Evolutionary conservation across 345 rosid species (phyloP), one percentile per base, ranked within the genome.

Genomic region (Eucalyptus rudis): DNA sequence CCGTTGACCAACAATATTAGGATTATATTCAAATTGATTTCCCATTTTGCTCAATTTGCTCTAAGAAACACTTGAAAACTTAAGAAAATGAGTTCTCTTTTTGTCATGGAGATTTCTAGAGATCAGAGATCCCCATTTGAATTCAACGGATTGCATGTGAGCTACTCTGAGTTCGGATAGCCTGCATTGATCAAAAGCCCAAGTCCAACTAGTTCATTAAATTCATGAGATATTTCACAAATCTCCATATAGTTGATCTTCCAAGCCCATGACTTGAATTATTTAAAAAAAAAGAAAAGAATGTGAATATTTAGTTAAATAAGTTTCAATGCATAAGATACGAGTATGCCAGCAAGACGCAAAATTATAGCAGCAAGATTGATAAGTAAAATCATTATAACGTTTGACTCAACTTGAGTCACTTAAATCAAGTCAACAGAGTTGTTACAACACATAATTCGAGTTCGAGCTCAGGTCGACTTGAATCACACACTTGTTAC

Each of bases 361-460:
- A 16, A 4, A 31, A 31, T 2, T 31, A 8, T 8, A 68, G 12
- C 7, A 5, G 0, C 2, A 15, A 19, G 40, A 31, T 68, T 31
- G 13, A 68, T 1, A 8, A 33, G 43, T 33, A 68, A 68, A 68
- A 31, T 68, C 2, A 9, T 31, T 3, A 9, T 68, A 31, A 16
- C 7, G 3, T 31, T 66, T 3, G 2, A 66, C 6, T 5, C 3
- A 19, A 13, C 2, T 49, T 0, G 13, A 66, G 43, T 31, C 7
- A 49, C 2, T 49, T 2, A 49, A 66, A 11, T 31, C 7, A 3
- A 66, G 11, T 66, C 1, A 10, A 66, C 1, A 4, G 22, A 66
- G 22, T 16, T 4, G 5, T 64, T 4, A n/a, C 2, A 64, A 7
- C 0, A 0, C 2, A 0, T 0, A 64, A n/a, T 20, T n/a, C 0